Percentiles rank a stretch among this genome's conserved stretches.
Evolutionary conservation across 805 yeast genomes (phyloP).

Genomic region (Blastobotrys chiropterorum): DNA sequence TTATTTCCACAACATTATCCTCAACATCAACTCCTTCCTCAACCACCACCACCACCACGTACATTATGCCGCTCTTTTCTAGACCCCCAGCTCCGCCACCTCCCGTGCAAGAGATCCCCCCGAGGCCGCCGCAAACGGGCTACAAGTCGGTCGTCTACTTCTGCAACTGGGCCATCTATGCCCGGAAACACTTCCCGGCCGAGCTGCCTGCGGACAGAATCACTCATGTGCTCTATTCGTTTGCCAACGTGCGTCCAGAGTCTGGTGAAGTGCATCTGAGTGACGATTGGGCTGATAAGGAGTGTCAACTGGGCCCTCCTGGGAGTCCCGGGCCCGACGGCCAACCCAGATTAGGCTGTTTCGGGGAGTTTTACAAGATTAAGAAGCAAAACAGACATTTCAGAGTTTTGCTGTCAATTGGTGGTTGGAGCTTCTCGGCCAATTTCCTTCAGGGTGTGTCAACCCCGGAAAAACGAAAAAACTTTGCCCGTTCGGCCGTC

Average conservation of each 20-base stretch:
- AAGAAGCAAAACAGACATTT: slow-evolving; percentile 40
- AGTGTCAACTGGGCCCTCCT: slow-evolving; percentile 16
- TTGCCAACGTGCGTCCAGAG: slow-evolving; percentile 49
- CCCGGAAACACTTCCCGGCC: slow-evolving; percentile 49
- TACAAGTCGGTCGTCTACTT: slow-evolving; percentile 20
- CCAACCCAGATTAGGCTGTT: slow-evolving; percentile 36
- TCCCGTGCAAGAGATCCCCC: neutral
- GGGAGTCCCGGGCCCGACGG: neutral
- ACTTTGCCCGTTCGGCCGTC: slow-evolving; percentile 47
- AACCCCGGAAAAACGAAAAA: slow-evolving; percentile 34
- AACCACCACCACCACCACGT: neutral
- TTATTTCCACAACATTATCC: neutral
- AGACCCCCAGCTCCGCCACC: neutral
- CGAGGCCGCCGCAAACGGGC: slow-evolving; percentile 1
- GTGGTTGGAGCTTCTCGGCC: slow-evolving; percentile 63
- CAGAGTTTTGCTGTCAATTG: slow-evolving; percentile 66
- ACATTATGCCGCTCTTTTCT: neutral
- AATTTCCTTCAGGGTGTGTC: slow-evolving; percentile 43
- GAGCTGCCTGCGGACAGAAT: slow-evolving; percentile 53
- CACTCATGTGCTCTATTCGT: slow-evolving; percentile 75
- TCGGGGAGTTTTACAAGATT: slow-evolving; percentile 44
- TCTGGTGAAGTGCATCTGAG: slow-evolving; percentile 50
- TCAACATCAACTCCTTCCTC: neutral
- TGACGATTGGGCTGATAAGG: slow-evolving; percentile 61
- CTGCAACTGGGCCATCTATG: slow-evolving; percentile 58